Evolutionary conservation across 805 yeast genomes (phyloP), one percentile per base, ranked within the genome.

Genomic region (Saccharomycopsis selenospora): DNA sequence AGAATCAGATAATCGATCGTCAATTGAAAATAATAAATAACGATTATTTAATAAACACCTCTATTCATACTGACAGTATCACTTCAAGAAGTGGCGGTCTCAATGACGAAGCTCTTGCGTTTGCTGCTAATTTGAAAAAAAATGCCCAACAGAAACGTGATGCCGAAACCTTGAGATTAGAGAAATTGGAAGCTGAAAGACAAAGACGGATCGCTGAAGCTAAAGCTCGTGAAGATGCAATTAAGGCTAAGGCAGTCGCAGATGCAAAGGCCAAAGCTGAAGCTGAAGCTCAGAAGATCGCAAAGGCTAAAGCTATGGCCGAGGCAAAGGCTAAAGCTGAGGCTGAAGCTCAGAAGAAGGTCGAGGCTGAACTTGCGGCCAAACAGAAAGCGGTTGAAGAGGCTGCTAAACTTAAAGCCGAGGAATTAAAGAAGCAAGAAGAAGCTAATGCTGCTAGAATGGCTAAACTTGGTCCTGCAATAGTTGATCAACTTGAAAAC

Each of bases 401-500:
- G 24, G 38, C 36, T 47, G 36, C 44, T 22, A 26, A 36, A 43
- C 50, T 14, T 43, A 42, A 24, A 14, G 47, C 47, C 33, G 26
- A 23, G 5, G 49, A 33, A 36, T 45, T 47, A 42, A 56, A 51
- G 36, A 46, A 45, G 40, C 42, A 51, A 30, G 45, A 36, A 29
- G 28, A 36, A n/a, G 33, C 6, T 17, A 29, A 26, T 18, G 27
- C 29, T 42, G 48, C 36, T 28, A 33, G 26, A 40, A 14, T 29
- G 27, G 14, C 25, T 17, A 33, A 42, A 56, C 11, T 55, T 54
- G 45, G 59, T 56, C 11, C 59, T 57, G 30, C 58, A 59, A 36
- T 72, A 69, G 2, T 50, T 61, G 25, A 66, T 72, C 0, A 64
- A 68, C 48, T 67, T 61, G 18, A 36, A 43, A 0, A 57, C 55